Base-by-base conservation (phyloP, 164 flowering plant genomes). In the Vitis labrusca region DNA sequence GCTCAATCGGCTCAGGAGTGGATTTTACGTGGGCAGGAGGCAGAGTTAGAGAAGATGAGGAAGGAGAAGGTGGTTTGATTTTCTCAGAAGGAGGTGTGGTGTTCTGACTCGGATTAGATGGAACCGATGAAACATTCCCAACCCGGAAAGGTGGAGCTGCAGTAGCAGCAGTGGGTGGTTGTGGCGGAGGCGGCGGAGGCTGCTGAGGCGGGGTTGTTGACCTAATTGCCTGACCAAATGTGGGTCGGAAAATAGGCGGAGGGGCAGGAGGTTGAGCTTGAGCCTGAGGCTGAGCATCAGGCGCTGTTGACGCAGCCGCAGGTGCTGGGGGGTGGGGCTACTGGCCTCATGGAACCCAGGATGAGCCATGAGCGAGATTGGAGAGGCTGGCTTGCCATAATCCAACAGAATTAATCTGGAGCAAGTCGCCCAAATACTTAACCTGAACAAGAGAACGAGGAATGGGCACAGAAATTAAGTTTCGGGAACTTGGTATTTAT, bases 11-110 rank as follows among this genome's bases (percentile, higher is more conserved):
- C 2, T 81, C 71, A 0, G 60, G 57, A 8, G 58, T 71, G 1
- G 85, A 56, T 65, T 53, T 74, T 5, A 77, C 15, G 52, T 75
- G 81, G 9, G 89, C 48, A 5, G 89, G 86, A 0, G 90, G 92
- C 0, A 85, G 82, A 44, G 27, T 67, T 5, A 85, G 59, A 48
- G 91, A 84, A 68, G 91, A 84, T n/a, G 86, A 87, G 10, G 85
- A 85, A 16, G 77, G 79, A 29, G 77, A 74, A 6, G 50, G 9
- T 17, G 64, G 55, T 32, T 61, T 71, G 59, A 11, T 37, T 11
- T 49, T 17, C 27, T 23, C 27, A 23, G 27, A 23, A 23, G 27
- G 1, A 23, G 27, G 27, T 32, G 58, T 71, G 59, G 10, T 37
- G 9, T 49, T 17, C 27, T 23, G 27, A 14, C 63, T 12, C 14